Percentiles rank a stretch among this genome's conserved stretches.
Conservation (phyloP, 108 stramenopile genomes). For the Cyclotella distinguenda region DNA sequence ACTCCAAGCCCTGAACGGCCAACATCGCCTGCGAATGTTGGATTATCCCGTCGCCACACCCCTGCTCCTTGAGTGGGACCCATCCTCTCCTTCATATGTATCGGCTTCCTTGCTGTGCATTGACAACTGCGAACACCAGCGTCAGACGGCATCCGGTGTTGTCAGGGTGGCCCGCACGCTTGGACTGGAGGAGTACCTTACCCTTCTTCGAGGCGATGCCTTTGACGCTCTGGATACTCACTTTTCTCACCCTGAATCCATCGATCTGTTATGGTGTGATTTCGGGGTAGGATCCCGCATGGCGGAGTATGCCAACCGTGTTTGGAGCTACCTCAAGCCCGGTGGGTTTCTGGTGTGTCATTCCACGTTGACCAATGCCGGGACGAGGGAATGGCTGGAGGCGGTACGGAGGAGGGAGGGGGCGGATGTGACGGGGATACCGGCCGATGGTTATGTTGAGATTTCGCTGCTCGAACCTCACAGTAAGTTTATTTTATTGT, state of each 20-base stretch:
- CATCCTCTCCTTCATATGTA: constrained; percentile 3
- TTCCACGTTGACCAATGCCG: constrained; percentile 72
- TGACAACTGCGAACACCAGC: constrained; percentile 84
- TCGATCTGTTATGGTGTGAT: constrained; percentile 87
- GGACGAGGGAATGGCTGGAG: constrained; percentile 80
- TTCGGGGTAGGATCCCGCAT: constrained; percentile 83
- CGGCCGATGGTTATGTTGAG: constrained; percentile 57
- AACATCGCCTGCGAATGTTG: constrained; percentile 55
- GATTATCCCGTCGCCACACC: constrained; percentile 70
- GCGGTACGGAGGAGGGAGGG: constrained; percentile 34
- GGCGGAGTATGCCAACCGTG: constrained; percentile 54
- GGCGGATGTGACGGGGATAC: constrained; percentile 60
- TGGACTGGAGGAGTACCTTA: constrained; percentile 62
- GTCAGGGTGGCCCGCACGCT: constrained; percentile 60
- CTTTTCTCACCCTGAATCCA: constrained; percentile 40
- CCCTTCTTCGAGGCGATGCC: constrained; percentile 71
- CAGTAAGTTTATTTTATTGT: background rate
- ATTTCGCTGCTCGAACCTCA: constrained; percentile 71
- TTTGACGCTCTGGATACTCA: constrained; percentile 57
- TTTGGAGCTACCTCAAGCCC: constrained; percentile 66
- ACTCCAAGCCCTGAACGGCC: constrained; percentile 49
- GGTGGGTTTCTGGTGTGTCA: constrained; percentile 81
- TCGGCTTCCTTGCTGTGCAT: constrained; percentile 63
- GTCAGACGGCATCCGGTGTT: constrained; percentile 73
- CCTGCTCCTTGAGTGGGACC: constrained; percentile 25